Base-by-base conservation (phyloP, 257 asterid genomes). In the Oldenlandia corymbosa region DNA sequence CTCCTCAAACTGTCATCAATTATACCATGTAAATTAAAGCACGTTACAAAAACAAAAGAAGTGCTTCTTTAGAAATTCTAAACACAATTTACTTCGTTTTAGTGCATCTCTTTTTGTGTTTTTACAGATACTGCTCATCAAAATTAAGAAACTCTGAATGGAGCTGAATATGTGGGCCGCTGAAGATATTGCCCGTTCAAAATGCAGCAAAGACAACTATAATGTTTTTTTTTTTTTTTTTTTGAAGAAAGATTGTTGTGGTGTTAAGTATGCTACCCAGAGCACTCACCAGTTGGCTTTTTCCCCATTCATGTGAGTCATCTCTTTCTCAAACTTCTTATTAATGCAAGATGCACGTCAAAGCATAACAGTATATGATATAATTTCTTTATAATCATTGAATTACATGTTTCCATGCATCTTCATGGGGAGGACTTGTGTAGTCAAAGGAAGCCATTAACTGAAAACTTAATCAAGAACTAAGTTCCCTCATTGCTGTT, bases 1-100 rank as follows among this genome's bases (percentile, higher is more conserved):
- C 79, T 83, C 82, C 74, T 58, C 62, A 60, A 83, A 83, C 88
- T 83, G 75, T 1, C 16, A 60, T 43, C 17, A 34, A n/a, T n/a
- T 34, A 34, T 34, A 60, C 24, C 42, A 59, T 1, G 12, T n/a
- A 12, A 17, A 11, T 58, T 43, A 43, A 43, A 3, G 14, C n/a
- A n/a, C n/a, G n/a, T n/a, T n/a, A n/a, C n/a, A n/a, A n/a, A n/a
- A n/a, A n/a, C n/a, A n/a, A n/a, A n/a, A n/a, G n/a, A n/a, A n/a
- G n/a, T n/a, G n/a, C n/a, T n/a, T n/a, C n/a, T n/a, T n/a, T n/a
- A n/a, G n/a, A n/a, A n/a, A n/a, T n/a, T n/a, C n/a, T n/a, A n/a
- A n/a, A n/a, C n/a, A n/a, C n/a, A n/a, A n/a, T n/a, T n/a, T n/a
- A n/a, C n/a, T n/a, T n/a, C n/a, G n/a, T n/a, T n/a, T n/a, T n/a